These are phyloP conservation scores for Meyerozyma elateridarum DNA, from an alignment of 1,139 yeast genomes.

Conservation along the genomic window DNA sequence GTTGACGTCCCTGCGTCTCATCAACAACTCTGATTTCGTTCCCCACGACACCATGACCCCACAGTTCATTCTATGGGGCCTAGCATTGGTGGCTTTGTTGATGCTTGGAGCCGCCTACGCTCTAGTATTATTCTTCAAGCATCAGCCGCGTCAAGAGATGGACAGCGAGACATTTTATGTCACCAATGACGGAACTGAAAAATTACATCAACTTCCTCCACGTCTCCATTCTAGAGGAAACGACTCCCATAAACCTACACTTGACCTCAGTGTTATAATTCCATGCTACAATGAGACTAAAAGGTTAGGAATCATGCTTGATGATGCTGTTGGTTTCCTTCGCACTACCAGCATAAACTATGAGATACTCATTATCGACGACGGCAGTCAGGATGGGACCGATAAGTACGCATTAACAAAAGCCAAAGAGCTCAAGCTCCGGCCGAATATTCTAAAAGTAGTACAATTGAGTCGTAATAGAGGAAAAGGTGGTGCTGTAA, in stretches of 20 bases:
- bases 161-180: conserved; percentile 47
- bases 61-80: not conserved
- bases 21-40: no score
- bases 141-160: conserved; percentile 56
- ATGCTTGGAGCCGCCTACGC: conserved; percentile 40
- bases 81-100: conserved; percentile 11
- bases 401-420: conserved; percentile 63
- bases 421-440: conserved; percentile 48
- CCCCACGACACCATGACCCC: no score
- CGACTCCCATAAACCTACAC: conserved; percentile 15
- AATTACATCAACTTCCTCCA: conserved; percentile 24
- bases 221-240: conserved; percentile 22
- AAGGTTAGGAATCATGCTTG: conserved; percentile 70
- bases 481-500: conserved; percentile 98
- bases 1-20: no score
- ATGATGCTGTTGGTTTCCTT: conserved; percentile 65
- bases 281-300: conserved; percentile 88
- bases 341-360: conserved; percentile 32
- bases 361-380: conserved; percentile 87
- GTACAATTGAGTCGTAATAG: conserved; percentile 66
- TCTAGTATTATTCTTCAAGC: conserved; percentile 48
- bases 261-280: conserved; percentile 58
- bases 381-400: conserved; percentile 84
- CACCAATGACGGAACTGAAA: conserved; percentile 28
- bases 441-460: conserved; percentile 64